Percentiles rank a stretch among this genome's conserved stretches.
phyloP scores from a whole-genome alignment of 345 rosid genomes.

The Pugionium cornutum region DNA sequence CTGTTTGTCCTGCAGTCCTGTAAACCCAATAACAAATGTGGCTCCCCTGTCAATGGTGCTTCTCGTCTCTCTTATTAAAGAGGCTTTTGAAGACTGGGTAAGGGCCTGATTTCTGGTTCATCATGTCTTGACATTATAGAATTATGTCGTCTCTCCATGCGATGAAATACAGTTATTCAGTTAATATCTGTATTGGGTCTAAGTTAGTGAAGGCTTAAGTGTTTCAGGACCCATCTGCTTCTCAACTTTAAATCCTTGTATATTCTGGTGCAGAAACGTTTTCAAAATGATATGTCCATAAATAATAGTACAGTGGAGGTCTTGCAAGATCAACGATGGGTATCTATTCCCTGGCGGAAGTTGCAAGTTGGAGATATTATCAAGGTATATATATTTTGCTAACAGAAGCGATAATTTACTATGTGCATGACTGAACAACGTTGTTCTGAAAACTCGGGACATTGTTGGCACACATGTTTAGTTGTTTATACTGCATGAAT shows the following conservation, averaged over 20 bases:
- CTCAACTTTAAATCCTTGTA: slow-evolving; percentile 15
- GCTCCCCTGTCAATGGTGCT: slow-evolving; percentile 87
- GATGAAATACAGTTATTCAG: slow-evolving; percentile 3
- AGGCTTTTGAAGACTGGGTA: slow-evolving; percentile 97
- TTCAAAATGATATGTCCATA: slow-evolving; percentile 86
- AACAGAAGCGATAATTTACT: background rate
- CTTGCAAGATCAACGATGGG: slow-evolving; percentile 80
- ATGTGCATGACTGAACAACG: background rate
- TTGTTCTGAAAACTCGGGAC: slow-evolving; percentile 8
- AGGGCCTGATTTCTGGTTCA: slow-evolving; percentile 38
- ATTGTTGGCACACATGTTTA: slow-evolving; percentile 9
- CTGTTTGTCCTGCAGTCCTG: slow-evolving; percentile 68
- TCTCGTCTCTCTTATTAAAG: slow-evolving; percentile 85
- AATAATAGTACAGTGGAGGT: slow-evolving; percentile 72
- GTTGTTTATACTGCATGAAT: background rate
- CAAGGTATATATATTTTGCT: slow-evolving; percentile 54
- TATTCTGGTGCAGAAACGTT: slow-evolving; percentile 68
- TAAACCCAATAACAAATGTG: slow-evolving; percentile 85
- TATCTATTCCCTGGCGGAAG: slow-evolving; percentile 70
- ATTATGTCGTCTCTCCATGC: slow-evolving; percentile 10
- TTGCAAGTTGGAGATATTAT: slow-evolving; percentile 91
- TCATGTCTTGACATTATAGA: slow-evolving; percentile 14
- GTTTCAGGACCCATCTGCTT: slow-evolving; percentile 13
- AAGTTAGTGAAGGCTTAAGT: background rate
- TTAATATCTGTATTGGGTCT: background rate